Evolutionary conservation across 2,329 filamentous ascomycete genomes (phyloP), one percentile per base, ranked within the genome.

Genomic region (Parastagonospora avenae): DNA sequence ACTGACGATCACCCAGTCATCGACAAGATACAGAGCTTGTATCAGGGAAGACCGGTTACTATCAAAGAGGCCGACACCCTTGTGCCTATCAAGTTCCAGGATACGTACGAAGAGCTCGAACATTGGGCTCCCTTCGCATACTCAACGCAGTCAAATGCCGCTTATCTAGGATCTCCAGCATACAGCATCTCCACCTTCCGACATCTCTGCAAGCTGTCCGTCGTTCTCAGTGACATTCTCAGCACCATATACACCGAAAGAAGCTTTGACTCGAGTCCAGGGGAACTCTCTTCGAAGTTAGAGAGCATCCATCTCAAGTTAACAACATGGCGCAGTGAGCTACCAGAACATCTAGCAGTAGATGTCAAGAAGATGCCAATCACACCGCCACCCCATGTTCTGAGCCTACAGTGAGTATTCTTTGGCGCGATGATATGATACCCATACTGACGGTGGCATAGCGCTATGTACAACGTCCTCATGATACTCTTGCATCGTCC

Each of bases 21-120:
- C 35, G 82, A 83, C 52, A 84, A 83, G 55, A 76, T 83, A 7
- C 81, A 85, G 52, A 79, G 76, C 11, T 61, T 85, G 0, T 85
- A 83, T 42, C 80, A 82, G 56, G 82, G 82, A 0, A 77, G 81
- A 0, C 82, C 80, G 0, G 76, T 76, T 0, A 78, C 67, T 2
- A 63, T 82, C 5, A 77, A 77, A 8, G 74, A 79, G n/a, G 72
- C 71, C 0, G 77, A 82, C 19, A 74, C 73, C 0, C 66, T 73
- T 8, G 78, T 83, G 0, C 76, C 80, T 0, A 75, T 81, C 14
- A 69, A 74, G 5, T 80, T 82, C 19, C 66, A 77, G 1, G 80
- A 83, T 43, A 74, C 73, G 0, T 83, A 75, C 29, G 82, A 85
- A 28, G 82, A 85, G 54, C 68, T 81, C 0, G 81, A 84, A 46